Evolutionary conservation across 1,284 basidiomycete species (phyloP).

Genomic region (Ganoderma lingzhi): DNA sequence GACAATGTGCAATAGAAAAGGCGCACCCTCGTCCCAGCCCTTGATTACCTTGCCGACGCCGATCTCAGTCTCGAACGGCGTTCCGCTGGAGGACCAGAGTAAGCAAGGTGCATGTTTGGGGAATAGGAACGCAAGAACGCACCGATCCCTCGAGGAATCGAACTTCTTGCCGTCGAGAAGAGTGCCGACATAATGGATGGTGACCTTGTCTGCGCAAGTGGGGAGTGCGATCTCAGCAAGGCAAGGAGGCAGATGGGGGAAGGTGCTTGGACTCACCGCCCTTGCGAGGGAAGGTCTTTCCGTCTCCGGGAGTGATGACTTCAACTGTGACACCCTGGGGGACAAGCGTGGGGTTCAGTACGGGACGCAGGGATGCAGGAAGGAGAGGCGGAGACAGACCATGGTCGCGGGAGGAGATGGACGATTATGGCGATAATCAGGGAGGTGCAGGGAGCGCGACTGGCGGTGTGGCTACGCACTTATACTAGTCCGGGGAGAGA

Average conservation of each 20-base stretch:
- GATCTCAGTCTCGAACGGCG: slow-evolving; percentile 79
- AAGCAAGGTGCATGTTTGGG: slow-evolving; percentile 7
- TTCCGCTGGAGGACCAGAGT: slow-evolving; percentile 46
- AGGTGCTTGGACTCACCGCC: slow-evolving; percentile 50
- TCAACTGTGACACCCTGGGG: slow-evolving; percentile 55
- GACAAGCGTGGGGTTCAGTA: slow-evolving; percentile 11
- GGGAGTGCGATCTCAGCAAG: not conserved
- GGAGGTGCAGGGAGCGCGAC: slow-evolving; percentile 41
- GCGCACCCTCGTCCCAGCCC: slow-evolving; percentile 91
- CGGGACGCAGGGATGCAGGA: slow-evolving; percentile 7
- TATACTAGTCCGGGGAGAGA: slow-evolving; percentile 62
- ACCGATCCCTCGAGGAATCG: slow-evolving; percentile 78
- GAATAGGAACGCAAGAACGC: slow-evolving; percentile 28
- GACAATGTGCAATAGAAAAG: slow-evolving; percentile 1
- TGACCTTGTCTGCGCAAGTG: slow-evolving; percentile 52
- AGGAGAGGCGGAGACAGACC: slow-evolving; percentile 34
- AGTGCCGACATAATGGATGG: slow-evolving; percentile 81
- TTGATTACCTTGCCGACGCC: slow-evolving; percentile 86
- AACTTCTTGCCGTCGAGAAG: slow-evolving; percentile 68
- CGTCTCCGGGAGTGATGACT: slow-evolving; percentile 52
- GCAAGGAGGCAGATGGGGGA: not conserved
- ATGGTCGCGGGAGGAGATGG: slow-evolving; percentile 41
- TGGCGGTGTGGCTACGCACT: slow-evolving; percentile 48
- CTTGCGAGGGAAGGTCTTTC: slow-evolving; percentile 51
- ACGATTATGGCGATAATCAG: slow-evolving; percentile 47